Percentiles rank a stretch among this genome's conserved stretches.
These are phyloP conservation scores for Elsinoe arachidis DNA, from an alignment of 2,329 filamentous ascomycete species.

Conservation along the genomic window DNA sequence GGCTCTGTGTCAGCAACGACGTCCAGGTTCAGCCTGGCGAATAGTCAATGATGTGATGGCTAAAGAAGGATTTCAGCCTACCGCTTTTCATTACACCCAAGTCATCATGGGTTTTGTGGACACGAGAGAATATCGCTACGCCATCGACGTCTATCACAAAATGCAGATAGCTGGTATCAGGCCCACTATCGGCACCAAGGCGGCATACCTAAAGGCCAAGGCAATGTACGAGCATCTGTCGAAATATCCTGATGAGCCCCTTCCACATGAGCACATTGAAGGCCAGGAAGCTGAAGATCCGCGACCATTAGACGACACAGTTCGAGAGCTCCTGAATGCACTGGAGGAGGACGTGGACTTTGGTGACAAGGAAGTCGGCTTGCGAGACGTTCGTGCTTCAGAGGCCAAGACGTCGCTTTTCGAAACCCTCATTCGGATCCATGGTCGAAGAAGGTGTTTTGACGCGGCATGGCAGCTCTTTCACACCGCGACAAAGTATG, in stretches of 20 bases:
- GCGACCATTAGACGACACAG: conserved; percentile 28
- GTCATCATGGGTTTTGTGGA: conserved; percentile 43
- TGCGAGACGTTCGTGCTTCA: background rate
- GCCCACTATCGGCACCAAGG: conserved; percentile 36
- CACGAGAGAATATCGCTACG: conserved; percentile 36
- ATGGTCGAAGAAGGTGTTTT: conserved; percentile 40
- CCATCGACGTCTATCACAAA: conserved; percentile 39
- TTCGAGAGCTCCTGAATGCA: conserved; percentile 25
- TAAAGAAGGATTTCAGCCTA: conserved; percentile 35
- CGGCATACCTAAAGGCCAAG: conserved; percentile 32
- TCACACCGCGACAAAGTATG: conserved; percentile 30
- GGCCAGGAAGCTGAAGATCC: conserved; percentile 28
- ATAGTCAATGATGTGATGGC: conserved; percentile 46
- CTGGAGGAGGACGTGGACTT: conserved; percentile 21
- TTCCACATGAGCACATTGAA: conserved; percentile 27
- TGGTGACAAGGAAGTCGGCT: background rate
- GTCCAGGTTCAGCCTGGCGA: conserved; percentile 47
- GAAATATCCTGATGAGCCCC: background rate
- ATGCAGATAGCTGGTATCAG: conserved; percentile 35
- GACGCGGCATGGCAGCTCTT: conserved; percentile 48
- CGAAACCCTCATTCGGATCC: conserved; percentile 43
- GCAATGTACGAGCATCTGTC: conserved; percentile 19
- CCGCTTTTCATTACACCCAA: conserved; percentile 46
- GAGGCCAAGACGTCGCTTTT: conserved; percentile 1
- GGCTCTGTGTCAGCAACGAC: conserved; percentile 43